Conservation (phyloP, 352 stramenopile genomes). For the Pythium rishiriense region DNA sequence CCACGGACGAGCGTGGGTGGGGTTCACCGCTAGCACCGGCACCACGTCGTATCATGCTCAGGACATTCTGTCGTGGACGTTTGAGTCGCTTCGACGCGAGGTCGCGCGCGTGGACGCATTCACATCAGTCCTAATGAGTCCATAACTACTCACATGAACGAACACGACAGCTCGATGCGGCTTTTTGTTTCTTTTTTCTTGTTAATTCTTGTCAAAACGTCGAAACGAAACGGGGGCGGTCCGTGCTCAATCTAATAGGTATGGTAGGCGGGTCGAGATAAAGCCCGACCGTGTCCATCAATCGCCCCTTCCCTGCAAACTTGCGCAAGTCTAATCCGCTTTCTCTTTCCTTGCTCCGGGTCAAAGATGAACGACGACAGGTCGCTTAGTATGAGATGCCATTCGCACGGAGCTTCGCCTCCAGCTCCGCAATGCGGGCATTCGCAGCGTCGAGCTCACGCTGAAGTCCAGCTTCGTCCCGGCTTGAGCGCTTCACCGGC, state of each 20-base stretch:
- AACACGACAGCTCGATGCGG: too few species aligned
- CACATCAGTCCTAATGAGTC: not conserved
- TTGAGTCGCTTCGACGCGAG: conserved; percentile 52
- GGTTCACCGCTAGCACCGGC: conserved; percentile 91
- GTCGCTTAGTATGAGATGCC: conserved; percentile 76
- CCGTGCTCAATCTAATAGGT: conserved; percentile 38
- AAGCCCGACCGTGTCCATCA: conserved; percentile 21
- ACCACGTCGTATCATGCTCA: conserved; percentile 85
- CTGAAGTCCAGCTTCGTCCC: conserved; percentile 55
- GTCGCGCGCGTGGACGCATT: conserved; percentile 20
- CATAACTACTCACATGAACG: too few species aligned
- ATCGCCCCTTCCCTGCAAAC: conserved; percentile 21
- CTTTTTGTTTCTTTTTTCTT: conserved; percentile 23
- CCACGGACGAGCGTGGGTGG: conserved; percentile 87
- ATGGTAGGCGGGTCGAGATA: conserved; percentile 12
- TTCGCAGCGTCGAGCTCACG: conserved; percentile 78
- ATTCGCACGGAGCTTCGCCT: conserved; percentile 76
- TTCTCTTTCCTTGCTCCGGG: conserved; percentile 13
- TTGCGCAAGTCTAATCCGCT: conserved; percentile 33
- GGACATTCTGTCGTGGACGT: conserved; percentile 86
- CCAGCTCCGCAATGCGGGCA: conserved; percentile 80
- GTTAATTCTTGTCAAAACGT: conserved; percentile 24
- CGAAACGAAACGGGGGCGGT: conserved; percentile 18
- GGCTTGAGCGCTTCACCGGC: conserved; percentile 30
- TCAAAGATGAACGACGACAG: conserved; percentile 14